Evolutionary conservation across 306 rosid species (phyloP).

Genomic region (Corylus americana): DNA sequence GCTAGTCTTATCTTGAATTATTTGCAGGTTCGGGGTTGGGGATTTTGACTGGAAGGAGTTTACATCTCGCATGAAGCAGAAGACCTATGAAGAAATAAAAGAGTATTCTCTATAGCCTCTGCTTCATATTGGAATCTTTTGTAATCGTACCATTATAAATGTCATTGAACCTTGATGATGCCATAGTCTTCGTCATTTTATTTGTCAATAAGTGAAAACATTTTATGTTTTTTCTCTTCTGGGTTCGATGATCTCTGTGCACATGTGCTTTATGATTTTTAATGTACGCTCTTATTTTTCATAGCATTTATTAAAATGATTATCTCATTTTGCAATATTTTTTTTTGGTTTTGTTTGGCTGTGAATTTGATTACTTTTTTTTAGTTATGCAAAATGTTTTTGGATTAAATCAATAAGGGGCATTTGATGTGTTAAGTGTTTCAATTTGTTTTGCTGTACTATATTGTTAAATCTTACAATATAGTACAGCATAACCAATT

Average conservation of each 20-base stretch:
- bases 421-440: not conserved
- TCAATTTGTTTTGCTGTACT: not conserved
- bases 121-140: conserved; percentile 28
- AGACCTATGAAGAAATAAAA: conserved; percentile 82
- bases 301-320: not conserved
- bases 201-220: conserved; percentile 4
- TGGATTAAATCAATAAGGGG: not conserved
- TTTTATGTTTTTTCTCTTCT: not conserved
- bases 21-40: conserved; percentile 91
- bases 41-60: conserved; percentile 95
- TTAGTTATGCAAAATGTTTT: not conserved
- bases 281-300: not conserved
- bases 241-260: conserved; percentile 20
- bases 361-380: conserved; percentile 1
- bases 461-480: conserved; percentile 3
- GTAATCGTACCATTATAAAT: not conserved
- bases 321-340: not conserved
- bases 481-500: not conserved
- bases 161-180: conserved; percentile 13
- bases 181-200: not conserved
- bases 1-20: conserved; percentile 33
- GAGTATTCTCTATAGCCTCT: conserved; percentile 51
- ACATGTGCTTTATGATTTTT: not conserved
- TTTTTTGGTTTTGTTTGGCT: not conserved
- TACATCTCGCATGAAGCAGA: conserved; percentile 83